Base-by-base conservation (phyloP, 2,329 filamentous ascomycete genomes). In the Chaetomium sp. region DNA sequence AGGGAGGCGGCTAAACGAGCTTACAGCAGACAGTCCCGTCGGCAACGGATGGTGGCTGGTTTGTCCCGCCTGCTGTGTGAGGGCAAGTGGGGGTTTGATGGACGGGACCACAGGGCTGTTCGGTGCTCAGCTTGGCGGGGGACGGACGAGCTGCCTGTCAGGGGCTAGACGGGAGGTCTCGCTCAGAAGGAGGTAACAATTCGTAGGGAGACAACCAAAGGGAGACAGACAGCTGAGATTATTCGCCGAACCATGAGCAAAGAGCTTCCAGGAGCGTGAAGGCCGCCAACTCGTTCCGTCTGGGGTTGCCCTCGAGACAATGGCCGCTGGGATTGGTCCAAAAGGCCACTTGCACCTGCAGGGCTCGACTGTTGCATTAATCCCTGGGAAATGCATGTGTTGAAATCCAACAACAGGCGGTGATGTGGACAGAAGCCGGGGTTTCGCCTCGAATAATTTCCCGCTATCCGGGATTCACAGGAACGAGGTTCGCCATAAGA, bases 1-100 rank as follows among this genome's bases (percentile, higher is more conserved):
- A 45, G 42, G 43, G 42, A 49, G 56, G 59, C 56, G 56, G 59
- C 47, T 59, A 57, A 51, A 53, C 36, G 14, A 54, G 44, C 11
- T 8, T 14, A 47, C 48, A 44, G 35, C 14, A 46, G 41, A 19
- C 49, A 35, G 19, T 27, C 19, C 19, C 32, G 43, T 45, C 41
- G 36, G 45, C 43, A 19, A 36, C 6, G 32, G 3, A 43, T 33
- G 49, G 48, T 58, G 56, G 49, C 52, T 58, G 52, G 52, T 46
- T 41, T 46, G 49, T 37, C 36, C n/a, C 35, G 34, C 40, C 48
- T 46, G 52, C n/a, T 55, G 56, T 46, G 49, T 27, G 43, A 49
- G 43, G 38, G 36, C 19, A 50, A 38, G 57, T 53, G 51, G 57
- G 55, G 56, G 53, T 33, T 8, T 32, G 32, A 47, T 54, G 43